Percentiles rank a stretch among this genome's conserved stretches.
Conservation (phyloP, 225 moss, liverwort and hornwort species). For the Bryum argenteum region DNA sequence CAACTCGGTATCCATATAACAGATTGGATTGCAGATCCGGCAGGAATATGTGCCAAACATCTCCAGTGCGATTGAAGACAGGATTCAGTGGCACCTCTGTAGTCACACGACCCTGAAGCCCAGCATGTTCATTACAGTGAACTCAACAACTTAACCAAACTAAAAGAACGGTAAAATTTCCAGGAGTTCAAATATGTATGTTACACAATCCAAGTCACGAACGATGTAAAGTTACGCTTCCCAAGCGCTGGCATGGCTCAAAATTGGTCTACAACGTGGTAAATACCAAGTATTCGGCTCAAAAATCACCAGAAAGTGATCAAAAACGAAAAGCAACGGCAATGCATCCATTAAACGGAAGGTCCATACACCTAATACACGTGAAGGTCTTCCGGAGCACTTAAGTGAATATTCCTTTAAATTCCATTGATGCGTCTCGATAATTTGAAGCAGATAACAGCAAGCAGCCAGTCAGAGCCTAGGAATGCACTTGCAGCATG, state of each 20-base stretch:
- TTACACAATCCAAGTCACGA: conserved; percentile 17
- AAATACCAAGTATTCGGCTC: neutral
- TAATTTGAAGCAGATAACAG: conserved; percentile 1
- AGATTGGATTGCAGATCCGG: conserved; percentile 67
- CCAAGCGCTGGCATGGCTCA: neutral
- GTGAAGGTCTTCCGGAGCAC: neutral
- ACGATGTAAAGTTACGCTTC: conserved; percentile 4
- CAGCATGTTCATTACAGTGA: conserved; percentile 20
- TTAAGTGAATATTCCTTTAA: neutral
- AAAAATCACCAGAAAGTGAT: conserved; percentile 7
- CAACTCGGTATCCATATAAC: conserved; percentile 81
- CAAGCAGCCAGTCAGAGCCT: conserved; percentile 7
- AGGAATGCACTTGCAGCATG: neutral
- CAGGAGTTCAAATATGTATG: neutral
- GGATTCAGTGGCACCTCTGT: conserved; percentile 69
- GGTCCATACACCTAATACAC: conserved; percentile 8
- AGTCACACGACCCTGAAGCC: conserved; percentile 58
- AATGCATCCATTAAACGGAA: neutral
- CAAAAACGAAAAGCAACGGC: neutral
- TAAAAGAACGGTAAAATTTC: neutral
- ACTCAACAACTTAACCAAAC: conserved; percentile 18
- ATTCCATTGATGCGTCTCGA: conserved; percentile 9
- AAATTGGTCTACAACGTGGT: neutral
- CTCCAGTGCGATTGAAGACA: conserved; percentile 75
- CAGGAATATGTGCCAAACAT: conserved; percentile 87